Evolutionary conservation across 2,329 filamentous ascomycete genomes (phyloP), one percentile per base, ranked within the genome.

Genomic region (Leptosphaerulina australis): DNA sequence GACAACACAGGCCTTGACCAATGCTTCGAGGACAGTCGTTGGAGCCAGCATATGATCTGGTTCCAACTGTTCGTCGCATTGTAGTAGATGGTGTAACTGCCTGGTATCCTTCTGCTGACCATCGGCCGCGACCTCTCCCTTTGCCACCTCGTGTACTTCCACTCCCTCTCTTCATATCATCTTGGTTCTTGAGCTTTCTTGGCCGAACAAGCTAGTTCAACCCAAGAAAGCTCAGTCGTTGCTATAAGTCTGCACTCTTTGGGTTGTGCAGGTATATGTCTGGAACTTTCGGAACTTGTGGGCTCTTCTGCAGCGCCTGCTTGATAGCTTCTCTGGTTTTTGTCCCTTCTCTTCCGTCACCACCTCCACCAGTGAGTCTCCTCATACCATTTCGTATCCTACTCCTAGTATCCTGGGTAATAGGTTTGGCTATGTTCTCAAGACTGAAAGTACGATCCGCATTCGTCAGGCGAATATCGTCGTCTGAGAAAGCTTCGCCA

Each of bases 401-500:
- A 11, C 71, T 72, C 14, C 70, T 51, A 8, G 83, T 83, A 31
- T 80, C 78, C 49, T 85, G 80, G 24, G 81, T 77, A 5, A 83
- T 71, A 0, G 83, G 82, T 53, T 80, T 82, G 56, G 87, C 81
- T 77, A 86, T 84, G 47, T 78, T 83, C 26, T 68, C 67, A 5
- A 67, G 58, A 24, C 50, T 65, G 29, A 66, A 66, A 9, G 58
- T 59, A 30, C 68, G 67, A 36, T 69, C 66, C 14, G 53, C 53
- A 20, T 46, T 64, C 12, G 51, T 57, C 5, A 61, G 63, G 20
- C 73, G 71, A 77, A 69, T 50, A 11, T 91, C 88, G 11, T 85
- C 85, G 58, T 97, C 93, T 0, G 90, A 96, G 60, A 93, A 87
- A 0, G 88, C 81, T 41, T 88, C 89, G 31, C 90, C 73, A 29